These are phyloP conservation scores for Podosphaera xanthii DNA, from an alignment of 2,329 filamentous ascomycete species.

Conservation along the genomic window DNA sequence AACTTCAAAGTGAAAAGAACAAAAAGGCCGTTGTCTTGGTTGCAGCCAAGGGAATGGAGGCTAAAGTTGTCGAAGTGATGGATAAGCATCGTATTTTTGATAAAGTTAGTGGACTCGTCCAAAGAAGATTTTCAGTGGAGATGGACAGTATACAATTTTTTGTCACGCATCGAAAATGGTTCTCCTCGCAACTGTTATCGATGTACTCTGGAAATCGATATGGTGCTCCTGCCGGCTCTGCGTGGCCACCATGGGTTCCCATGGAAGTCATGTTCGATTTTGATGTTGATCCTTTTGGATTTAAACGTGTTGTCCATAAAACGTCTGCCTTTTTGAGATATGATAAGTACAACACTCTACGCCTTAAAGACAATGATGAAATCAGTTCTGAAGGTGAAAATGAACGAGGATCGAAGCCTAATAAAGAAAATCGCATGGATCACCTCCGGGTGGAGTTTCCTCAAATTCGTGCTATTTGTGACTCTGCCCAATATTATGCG, in stretches of 20 bases:
- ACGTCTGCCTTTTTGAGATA: conserved; percentile 87
- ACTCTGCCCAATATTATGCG: conserved; percentile 91
- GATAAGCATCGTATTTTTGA: conserved; percentile 85
- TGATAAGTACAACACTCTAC: conserved; percentile 94
- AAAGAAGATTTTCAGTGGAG: conserved; percentile 76
- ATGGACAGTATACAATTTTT: conserved; percentile 99
- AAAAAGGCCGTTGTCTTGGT: conserved; percentile 91
- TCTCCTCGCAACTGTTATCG: conserved; percentile 61
- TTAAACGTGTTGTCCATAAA: conserved; percentile 88
- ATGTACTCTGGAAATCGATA: conserved; percentile 91
- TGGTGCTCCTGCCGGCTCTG: conserved; percentile 59
- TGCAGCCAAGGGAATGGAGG: conserved; percentile 90
- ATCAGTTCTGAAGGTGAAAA: conserved; percentile 33
- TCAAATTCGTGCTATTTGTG: conserved; percentile 79
- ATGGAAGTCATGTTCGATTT: conserved; percentile 99
- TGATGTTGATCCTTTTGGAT: conserved; percentile 81
- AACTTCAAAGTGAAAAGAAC: conserved; percentile 96
- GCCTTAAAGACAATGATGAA: conserved; percentile 91
- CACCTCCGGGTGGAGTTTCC: conserved; percentile 95
- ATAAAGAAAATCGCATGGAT: conserved; percentile 66
- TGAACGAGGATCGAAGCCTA: conserved; percentile 25
- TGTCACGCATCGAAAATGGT: conserved; percentile 81
- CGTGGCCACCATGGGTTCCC: conserved; percentile 96
- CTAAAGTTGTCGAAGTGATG: conserved; percentile 95
- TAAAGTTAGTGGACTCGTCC: conserved; percentile 81